These are phyloP conservation scores for Musa acuminata DNA, from an alignment of 176 grass and related monocot genomes.

Conservation along the genomic window DNA sequence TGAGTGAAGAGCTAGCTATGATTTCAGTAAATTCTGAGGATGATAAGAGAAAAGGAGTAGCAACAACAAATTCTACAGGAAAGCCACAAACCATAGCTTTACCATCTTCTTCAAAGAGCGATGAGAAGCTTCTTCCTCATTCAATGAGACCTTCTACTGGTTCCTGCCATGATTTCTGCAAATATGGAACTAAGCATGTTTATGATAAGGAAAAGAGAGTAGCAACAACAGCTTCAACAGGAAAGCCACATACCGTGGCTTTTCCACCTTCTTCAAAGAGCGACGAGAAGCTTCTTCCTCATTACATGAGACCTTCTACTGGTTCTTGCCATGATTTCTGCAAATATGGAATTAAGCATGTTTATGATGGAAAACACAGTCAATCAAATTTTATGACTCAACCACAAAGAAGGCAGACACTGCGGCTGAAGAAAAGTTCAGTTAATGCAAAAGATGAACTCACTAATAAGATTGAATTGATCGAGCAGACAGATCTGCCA, in stretches of 20 bases:
- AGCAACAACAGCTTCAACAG: neutral
- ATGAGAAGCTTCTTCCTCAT: conserved; percentile 42
- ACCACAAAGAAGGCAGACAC: conserved; percentile 18
- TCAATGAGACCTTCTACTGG: conserved; percentile 49
- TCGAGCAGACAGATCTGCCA: neutral
- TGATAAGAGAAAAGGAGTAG: neutral
- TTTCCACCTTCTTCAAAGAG: neutral
- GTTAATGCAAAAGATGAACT: conserved; percentile 25
- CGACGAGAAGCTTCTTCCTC: conserved; percentile 35
- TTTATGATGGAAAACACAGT: neutral
- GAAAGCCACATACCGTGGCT: neutral
- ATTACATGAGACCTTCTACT: conserved; percentile 51
- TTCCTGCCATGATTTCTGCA: conserved; percentile 85
- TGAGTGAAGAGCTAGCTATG: conserved; percentile 27
- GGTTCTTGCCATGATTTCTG: conserved; percentile 78
- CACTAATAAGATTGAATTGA: conserved; percentile 17
- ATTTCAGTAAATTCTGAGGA: conserved; percentile 59
- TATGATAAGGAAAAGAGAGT: neutral
- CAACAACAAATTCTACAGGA: neutral
- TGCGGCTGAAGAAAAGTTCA: conserved; percentile 4
- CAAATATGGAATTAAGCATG: conserved; percentile 56
- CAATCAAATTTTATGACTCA: conserved; percentile 4
- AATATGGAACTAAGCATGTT: conserved; percentile 50
- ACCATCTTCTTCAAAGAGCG: neutral
- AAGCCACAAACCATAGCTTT: neutral